Evolutionary conservation across 73 alveolate species (phyloP).

Genomic region (Paramecium sexaurelia): DNA sequence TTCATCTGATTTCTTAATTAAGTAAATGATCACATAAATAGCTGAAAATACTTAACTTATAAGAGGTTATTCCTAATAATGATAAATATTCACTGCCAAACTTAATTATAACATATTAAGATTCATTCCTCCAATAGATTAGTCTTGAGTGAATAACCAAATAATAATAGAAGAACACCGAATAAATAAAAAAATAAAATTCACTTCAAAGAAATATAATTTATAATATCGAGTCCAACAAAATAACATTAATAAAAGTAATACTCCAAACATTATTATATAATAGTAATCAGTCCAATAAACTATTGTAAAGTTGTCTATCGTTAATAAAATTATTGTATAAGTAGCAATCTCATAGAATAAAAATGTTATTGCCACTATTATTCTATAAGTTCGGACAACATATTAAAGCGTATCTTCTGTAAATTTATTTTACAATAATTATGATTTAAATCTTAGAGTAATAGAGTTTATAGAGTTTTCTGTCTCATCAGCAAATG

Average conservation of each 20-base stretch:
- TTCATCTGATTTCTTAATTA: neutral
- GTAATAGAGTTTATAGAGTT: neutral
- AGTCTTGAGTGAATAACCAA: neutral
- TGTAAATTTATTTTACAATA: neutral
- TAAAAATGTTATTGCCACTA: neutral
- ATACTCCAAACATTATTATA: neutral
- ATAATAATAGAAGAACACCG: neutral
- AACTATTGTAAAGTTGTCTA: neutral
- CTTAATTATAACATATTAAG: neutral
- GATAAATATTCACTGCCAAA: neutral
- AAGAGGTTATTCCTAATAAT: neutral
- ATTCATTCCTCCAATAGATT: neutral
- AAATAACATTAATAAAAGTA: neutral
- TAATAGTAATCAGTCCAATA: constrained; percentile 7
- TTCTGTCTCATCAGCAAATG: constrained; percentile 22
- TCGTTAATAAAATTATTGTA: neutral
- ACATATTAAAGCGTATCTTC: neutral
- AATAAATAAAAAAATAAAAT: neutral
- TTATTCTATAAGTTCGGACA: neutral
- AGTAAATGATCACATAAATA: neutral
- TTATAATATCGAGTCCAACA: neutral
- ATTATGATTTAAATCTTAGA: neutral
- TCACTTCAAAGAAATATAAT: neutral
- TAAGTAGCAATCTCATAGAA: constrained; percentile 4
- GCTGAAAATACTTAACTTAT: neutral